Base-by-base conservation (phyloP, 129 eudicot genomes). In the Saussurea involucrata region DNA sequence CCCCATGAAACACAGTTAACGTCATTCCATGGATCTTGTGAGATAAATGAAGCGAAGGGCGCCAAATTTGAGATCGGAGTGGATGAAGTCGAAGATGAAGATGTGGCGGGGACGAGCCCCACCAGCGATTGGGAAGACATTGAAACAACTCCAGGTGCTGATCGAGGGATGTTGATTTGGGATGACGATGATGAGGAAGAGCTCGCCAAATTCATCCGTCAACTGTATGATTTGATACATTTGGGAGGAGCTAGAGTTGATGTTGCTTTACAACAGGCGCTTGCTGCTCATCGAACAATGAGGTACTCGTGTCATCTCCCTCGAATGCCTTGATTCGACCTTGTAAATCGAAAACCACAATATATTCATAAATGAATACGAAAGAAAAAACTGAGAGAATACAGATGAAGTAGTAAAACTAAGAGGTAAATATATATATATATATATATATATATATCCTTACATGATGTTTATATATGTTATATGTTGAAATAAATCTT, bases 51-150 rank as follows among this genome's bases (percentile, higher is more conserved):
- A 8, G 24, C 80, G 25, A 87, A 88, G 74, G 88, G 84, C 4
- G 88, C 89, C 5, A 88, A 85, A 83, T 93, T 93, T 77, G 97
- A 88, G 82, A 87, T 93, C 42, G 98, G 97, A 46, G 88, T 83
- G 76, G 98, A 92, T 27, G 98, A 86, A 37, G 81, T 66, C 27
- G 86, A 85, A 66, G 89, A 85, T 7, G 89, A 82, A 25, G 88
- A 83, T 15, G 79, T 36, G 24, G 89, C 73, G 63, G 83, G 86
- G 57, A 58, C 78, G 31, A 88, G 91, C 73, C 92, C 96, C 11
- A 32, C 28, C 20, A 93, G 98, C 73, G 98, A 93, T 12, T 93
- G 98, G 98, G 98, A 93, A 74, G 96, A 90, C 74, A 88, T 88
- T 28, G 95, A 87, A 66, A 82, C 86, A 7, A 73, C 79, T 67